Conservation (phyloP, 257 asterid genomes). For the Jacaranda copaia region DNA sequence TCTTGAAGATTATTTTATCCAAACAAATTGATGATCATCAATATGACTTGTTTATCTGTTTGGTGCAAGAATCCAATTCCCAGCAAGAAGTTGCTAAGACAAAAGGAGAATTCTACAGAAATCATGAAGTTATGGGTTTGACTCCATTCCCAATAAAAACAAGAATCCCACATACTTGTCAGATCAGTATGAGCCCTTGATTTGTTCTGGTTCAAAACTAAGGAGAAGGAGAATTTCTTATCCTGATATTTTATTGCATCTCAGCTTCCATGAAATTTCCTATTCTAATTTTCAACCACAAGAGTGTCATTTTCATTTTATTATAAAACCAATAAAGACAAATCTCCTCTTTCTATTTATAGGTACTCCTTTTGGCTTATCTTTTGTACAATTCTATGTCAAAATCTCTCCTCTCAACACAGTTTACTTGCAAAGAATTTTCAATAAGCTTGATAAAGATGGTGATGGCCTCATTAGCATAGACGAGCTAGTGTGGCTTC, state of each 20-base stretch:
- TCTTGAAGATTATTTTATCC: too few species aligned
- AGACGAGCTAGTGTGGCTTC: constrained; percentile 48
- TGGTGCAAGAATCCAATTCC: not conserved
- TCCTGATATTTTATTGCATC: not conserved
- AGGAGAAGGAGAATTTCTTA: not conserved
- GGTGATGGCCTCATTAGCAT: constrained; percentile 56
- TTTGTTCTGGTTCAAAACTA: not conserved
- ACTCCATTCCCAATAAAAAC: constrained; percentile 4
- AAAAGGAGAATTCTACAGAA: not conserved
- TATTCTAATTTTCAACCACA: constrained; percentile 22
- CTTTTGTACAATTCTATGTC: not conserved
- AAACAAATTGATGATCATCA: too few species aligned
- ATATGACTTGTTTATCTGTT: not conserved
- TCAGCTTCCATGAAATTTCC: constrained; percentile 29
- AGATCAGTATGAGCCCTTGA: constrained; percentile 11
- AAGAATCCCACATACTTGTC: constrained; percentile 6
- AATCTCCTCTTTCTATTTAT: constrained; percentile 4
- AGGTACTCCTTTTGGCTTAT: not conserved
- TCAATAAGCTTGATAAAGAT: constrained; percentile 53
- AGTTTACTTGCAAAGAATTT: constrained; percentile 50
- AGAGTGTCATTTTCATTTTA: not conserved
- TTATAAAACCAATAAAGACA: not conserved
- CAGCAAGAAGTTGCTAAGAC: not conserved
- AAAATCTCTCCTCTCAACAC: constrained; percentile 46
- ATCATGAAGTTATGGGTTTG: not conserved